Evolutionary conservation across 2,329 filamentous ascomycete species (phyloP).

Genomic region (Phaeosphaeria sp.): DNA sequence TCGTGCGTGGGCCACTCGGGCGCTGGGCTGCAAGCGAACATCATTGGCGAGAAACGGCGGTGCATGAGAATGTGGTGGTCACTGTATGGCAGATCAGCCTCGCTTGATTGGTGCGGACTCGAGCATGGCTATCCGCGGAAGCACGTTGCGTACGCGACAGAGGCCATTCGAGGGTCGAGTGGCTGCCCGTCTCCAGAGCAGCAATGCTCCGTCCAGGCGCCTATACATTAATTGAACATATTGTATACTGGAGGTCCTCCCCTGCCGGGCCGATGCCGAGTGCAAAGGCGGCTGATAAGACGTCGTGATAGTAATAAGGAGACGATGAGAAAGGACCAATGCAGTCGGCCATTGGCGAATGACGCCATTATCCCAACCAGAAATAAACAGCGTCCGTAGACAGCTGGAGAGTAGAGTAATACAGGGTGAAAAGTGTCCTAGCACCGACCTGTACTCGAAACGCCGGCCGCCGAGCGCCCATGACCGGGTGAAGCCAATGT

Average conservation of each 20-base stretch:
- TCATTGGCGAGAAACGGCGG: slow-evolving; percentile 43
- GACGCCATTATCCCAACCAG: slow-evolving; percentile 24
- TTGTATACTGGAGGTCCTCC: slow-evolving; percentile 38
- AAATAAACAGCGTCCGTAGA: slow-evolving; percentile 24
- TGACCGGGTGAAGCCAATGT: slow-evolving; percentile 39
- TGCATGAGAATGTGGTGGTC: slow-evolving; percentile 38
- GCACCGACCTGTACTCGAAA: slow-evolving; percentile 47
- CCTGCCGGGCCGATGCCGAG: slow-evolving; percentile 33
- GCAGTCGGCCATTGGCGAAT: slow-evolving; percentile 19
- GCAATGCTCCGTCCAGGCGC: slow-evolving; percentile 29
- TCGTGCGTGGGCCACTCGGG: slow-evolving; percentile 17
- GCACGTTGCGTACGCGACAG: slow-evolving; percentile 27
- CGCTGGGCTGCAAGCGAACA: slow-evolving; percentile 18
- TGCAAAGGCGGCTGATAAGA: slow-evolving; percentile 24
- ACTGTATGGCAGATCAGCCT: slow-evolving; percentile 43
- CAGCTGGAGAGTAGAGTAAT: slow-evolving; percentile 33
- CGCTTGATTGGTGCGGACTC: slow-evolving; percentile 36
- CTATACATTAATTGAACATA: slow-evolving; percentile 43
- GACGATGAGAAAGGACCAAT: slow-evolving; percentile 21
- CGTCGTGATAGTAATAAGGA: slow-evolving; percentile 28
- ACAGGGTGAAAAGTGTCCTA: slow-evolving; percentile 42
- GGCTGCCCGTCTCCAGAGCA: slow-evolving; percentile 28
- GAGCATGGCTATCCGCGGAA: slow-evolving; percentile 18
- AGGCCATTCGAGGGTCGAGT: slow-evolving; percentile 25
- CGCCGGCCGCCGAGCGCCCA: slow-evolving; percentile 45